Percentiles rank a stretch among this genome's conserved stretches.
Evolutionary conservation across 495 filamentous ascomycete species (phyloP).

Genomic region (Hypomontagnella submonticulosa): DNA sequence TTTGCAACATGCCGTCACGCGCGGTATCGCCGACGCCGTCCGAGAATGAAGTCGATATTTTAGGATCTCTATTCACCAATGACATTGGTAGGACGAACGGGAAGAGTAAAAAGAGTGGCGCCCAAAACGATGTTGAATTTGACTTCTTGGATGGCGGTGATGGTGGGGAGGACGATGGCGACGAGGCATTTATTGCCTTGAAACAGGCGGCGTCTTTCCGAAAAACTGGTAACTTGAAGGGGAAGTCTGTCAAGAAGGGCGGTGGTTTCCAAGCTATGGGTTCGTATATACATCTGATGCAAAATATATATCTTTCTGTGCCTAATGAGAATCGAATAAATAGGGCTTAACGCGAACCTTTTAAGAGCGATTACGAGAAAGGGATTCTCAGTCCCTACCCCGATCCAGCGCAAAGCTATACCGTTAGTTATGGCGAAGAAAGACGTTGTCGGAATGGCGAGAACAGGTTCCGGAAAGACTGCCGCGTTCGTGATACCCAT

Average conservation of each 20-base stretch:
- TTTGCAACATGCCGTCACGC: slow-evolving; percentile 56
- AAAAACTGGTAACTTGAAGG: slow-evolving; percentile 82
- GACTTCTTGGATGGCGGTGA: slow-evolving; percentile 59
- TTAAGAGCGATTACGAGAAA: slow-evolving; percentile 91
- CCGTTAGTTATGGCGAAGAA: slow-evolving; percentile 86
- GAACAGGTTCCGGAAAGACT: slow-evolving; percentile 91
- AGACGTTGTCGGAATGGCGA: slow-evolving; percentile 97
- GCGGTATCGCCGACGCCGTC: slow-evolving; percentile 84
- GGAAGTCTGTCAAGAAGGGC: slow-evolving; percentile 88
- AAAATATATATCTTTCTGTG: not conserved
- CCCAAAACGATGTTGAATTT: slow-evolving; percentile 49
- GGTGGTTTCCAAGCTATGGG: slow-evolving; percentile 98
- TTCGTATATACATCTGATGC: slow-evolving; percentile 23
- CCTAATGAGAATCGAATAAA: slow-evolving; percentile 9
- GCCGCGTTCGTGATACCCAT: slow-evolving; percentile 98
- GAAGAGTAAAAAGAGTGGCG: slow-evolving; percentile 51
- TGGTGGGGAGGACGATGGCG: slow-evolving; percentile 71
- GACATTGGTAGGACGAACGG: slow-evolving; percentile 50
- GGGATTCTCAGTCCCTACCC: slow-evolving; percentile 94
- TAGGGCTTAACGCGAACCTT: slow-evolving; percentile 78
- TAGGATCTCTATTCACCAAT: slow-evolving; percentile 75
- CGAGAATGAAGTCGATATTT: slow-evolving; percentile 93
- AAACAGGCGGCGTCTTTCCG: slow-evolving; percentile 86
- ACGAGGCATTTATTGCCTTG: slow-evolving; percentile 89
- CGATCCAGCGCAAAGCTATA: slow-evolving; percentile 96